A percentile compares a stretch with the other conserved stretches of the same genome.
These are phyloP conservation scores for Ganoderma resinaceum DNA, from an alignment of 1,284 basidiomycete species.

Conservation along the genomic window DNA sequence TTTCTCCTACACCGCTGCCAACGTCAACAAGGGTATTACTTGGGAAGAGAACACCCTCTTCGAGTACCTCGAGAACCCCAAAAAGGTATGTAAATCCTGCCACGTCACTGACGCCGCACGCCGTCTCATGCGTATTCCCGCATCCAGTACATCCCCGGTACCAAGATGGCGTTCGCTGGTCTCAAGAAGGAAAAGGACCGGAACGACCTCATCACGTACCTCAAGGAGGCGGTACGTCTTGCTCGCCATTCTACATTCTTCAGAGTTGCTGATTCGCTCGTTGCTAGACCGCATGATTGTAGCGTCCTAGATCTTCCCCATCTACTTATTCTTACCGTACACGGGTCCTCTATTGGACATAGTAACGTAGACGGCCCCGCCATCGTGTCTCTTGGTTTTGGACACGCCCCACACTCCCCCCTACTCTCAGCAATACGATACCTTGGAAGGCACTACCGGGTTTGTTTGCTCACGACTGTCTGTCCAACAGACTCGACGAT, in stretches of 20 bases:
- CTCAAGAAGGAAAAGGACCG: constrained; percentile 98
- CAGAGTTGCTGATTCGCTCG: not conserved
- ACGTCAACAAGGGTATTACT: constrained; percentile 92
- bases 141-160: constrained; percentile 89
- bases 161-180: constrained; percentile 98
- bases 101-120: constrained; percentile 26
- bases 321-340: constrained; percentile 27
- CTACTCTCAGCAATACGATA: constrained; percentile 27
- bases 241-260: not conserved
- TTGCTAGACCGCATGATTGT: constrained; percentile 32
- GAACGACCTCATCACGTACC: constrained; percentile 84
- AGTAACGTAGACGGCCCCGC: constrained; percentile 36
- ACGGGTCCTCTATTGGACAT: constrained; percentile 31
- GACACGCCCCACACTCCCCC: constrained; percentile 7
- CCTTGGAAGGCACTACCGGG: constrained; percentile 10
- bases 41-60: constrained; percentile 92
- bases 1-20: constrained; percentile 95
- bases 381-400: constrained; percentile 24
- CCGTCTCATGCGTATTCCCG: constrained; percentile 22
- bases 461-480: not conserved
- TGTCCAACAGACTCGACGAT: not conserved
- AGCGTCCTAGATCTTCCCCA: constrained; percentile 8
- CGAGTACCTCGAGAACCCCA: constrained; percentile 95
- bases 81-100: constrained; percentile 72
- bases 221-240: constrained; percentile 72